Base-by-base conservation (phyloP, 1,284 basidiomycete species). In the Filobasidium uniguttulatum region DNA sequence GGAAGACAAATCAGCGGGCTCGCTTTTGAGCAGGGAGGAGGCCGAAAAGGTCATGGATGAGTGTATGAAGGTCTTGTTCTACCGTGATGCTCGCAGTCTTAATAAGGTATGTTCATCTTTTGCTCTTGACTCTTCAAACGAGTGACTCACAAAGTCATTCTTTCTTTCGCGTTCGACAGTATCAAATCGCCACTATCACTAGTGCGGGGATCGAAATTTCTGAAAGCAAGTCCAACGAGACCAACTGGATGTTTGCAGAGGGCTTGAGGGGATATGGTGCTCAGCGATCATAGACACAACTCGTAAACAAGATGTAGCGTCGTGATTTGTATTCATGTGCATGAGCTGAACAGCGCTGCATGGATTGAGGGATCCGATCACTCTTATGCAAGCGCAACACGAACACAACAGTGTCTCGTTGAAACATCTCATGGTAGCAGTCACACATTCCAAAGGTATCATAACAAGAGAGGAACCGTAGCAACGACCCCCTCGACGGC, bases 1-100 rank as follows among this genome's bases (percentile, higher is more conserved):
- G 20, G 28, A 26, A 2, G 53, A 49, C 15, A 46, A 35, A 26
- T 45, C 37, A 46, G 26, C 51, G 34, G 85, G 90, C 60, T 75
- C 83, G 40, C 69, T 72, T 4, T 70, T 97, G 50, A 82, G 81
- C 0, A 83, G 86, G 60, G 82, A 81, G 28, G 79, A 90, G 56
- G 94, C 89, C 12, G 75, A 78, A 48, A 73, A 76, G 59, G 82
- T 96, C 55, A 64, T 99, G 44, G 79, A 85, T 61, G 80, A 86
- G 48, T 83, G 85, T 66, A 85, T 99, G 82, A 83, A 83, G 61
- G 91, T 98, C 10, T 75, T 99, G 48, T 98, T 84, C 73, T 99
- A 99, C 72, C 80, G 93, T 43, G 94, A 99, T 63, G 93, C 93
- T 2, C 78, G 94, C 62, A 89, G 85, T 73, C 73, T 94, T 68